Evolutionary conservation across 2,329 filamentous ascomycete species (phyloP).

Genomic region (Trichoderma lentiforme): DNA sequence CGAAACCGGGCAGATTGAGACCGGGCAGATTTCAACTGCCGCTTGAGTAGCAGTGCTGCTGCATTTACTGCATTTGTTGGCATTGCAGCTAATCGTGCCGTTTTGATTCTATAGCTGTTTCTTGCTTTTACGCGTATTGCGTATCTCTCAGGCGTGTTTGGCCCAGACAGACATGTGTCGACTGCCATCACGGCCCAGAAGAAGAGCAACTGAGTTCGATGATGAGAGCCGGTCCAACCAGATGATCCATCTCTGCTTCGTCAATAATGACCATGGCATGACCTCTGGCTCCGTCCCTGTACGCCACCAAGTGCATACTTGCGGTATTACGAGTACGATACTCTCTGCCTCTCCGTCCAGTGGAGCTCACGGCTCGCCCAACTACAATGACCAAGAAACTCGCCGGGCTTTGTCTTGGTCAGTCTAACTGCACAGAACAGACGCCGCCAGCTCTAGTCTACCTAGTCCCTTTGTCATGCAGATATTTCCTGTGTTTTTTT

Average conservation of each 20-base stretch:
- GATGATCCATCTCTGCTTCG: background rate
- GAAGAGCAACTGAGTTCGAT: constrained; percentile 4
- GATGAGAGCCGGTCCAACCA: background rate
- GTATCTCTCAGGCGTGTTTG: constrained; percentile 60
- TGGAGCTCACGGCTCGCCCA: background rate
- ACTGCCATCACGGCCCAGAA: background rate
- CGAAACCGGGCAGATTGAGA: background rate
- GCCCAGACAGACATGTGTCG: constrained; percentile 35
- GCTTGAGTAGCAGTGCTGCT: background rate
- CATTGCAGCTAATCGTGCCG: constrained; percentile 4
- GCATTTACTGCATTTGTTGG: background rate
- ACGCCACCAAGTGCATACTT: background rate
- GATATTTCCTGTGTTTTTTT: background rate
- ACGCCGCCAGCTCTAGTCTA: background rate
- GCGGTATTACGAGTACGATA: background rate
- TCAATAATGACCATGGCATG: background rate
- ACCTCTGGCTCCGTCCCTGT: background rate
- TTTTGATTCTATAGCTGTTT: constrained; percentile 39
- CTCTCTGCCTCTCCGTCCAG: background rate
- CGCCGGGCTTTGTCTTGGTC: background rate
- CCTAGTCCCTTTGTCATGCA: background rate
- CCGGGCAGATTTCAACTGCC: background rate
- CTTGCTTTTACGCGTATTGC: constrained; percentile 54
- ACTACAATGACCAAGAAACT: background rate
- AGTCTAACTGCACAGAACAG: background rate